These are phyloP conservation scores for Podospora tetraspora DNA, from an alignment of 495 filamentous ascomycete genomes.

Conservation along the genomic window DNA sequence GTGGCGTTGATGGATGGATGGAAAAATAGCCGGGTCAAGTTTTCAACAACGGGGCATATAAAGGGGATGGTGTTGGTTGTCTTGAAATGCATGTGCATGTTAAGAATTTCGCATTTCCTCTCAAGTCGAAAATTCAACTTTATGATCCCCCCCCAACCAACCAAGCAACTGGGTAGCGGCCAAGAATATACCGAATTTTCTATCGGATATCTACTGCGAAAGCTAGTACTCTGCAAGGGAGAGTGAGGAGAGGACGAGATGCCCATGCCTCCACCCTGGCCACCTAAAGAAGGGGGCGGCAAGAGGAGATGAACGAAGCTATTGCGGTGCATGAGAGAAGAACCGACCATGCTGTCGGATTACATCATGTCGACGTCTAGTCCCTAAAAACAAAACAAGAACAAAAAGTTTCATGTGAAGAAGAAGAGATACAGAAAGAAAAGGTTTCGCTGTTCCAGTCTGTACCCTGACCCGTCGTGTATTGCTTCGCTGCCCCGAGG, in stretches of 20 bases:
- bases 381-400: not conserved
- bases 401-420: not conserved
- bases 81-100: not conserved
- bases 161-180: not conserved
- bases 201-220: not conserved
- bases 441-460: not conserved
- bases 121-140: slow-evolving; percentile 26
- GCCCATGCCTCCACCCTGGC: not conserved
- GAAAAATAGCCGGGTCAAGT: slow-evolving; percentile 22
- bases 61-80: slow-evolving; percentile 7
- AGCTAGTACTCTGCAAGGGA: not conserved
- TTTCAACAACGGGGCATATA: slow-evolving; percentile 31
- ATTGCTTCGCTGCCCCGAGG: not conserved
- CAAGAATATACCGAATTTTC: not conserved
- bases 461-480: not conserved
- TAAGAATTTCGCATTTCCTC: slow-evolving; percentile 11
- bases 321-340: not conserved
- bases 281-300: not conserved
- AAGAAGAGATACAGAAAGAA: not conserved
- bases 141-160: slow-evolving; percentile 19
- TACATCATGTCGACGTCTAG: not conserved
- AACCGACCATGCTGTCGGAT: not conserved
- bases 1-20: slow-evolving; percentile 23
- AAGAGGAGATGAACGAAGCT: not conserved
- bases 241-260: not conserved